Evolutionary conservation across 1,139 yeast species (phyloP).

Genomic region (Arxiozyma slooffiae): DNA sequence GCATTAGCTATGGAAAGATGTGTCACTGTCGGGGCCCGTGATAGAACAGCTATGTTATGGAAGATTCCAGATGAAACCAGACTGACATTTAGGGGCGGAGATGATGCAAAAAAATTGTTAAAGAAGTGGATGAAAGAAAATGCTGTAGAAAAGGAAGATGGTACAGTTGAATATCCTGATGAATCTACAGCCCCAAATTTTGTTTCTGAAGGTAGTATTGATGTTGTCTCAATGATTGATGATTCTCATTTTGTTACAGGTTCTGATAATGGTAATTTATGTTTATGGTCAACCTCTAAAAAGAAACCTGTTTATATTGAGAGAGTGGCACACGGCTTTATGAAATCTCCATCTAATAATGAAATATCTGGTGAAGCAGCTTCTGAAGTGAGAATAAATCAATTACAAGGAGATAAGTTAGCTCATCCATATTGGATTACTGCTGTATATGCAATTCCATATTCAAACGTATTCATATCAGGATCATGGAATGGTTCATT

Average conservation of each 20-base stretch:
- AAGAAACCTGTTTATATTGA: constrained; percentile 72
- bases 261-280: constrained; percentile 81
- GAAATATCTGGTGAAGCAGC: constrained; percentile 63
- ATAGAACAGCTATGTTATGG: constrained; percentile 93
- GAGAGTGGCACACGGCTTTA: constrained; percentile 70
- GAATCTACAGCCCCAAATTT: constrained; percentile 33
- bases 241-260: constrained; percentile 91
- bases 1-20: constrained; percentile 82
- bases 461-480: constrained; percentile 68
- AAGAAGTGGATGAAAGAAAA: constrained; percentile 33
- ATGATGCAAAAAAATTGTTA: constrained; percentile 40
- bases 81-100: constrained; percentile 89
- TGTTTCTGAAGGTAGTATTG: constrained; percentile 78
- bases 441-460: constrained; percentile 77
- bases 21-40: constrained; percentile 91
- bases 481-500: constrained; percentile 82
- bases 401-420: constrained; percentile 43
- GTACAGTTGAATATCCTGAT: constrained; percentile 23
- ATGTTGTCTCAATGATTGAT: constrained; percentile 83
- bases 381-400: constrained; percentile 35
- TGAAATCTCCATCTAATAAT: constrained; percentile 40
- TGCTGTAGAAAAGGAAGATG: constrained; percentile 28
- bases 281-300: constrained; percentile 81
- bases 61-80: constrained; percentile 91
- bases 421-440: constrained; percentile 82